phyloP scores from a whole-genome alignment of 176 grass and related monocot genomes.

The Echinochloa phyllopogon region DNA sequence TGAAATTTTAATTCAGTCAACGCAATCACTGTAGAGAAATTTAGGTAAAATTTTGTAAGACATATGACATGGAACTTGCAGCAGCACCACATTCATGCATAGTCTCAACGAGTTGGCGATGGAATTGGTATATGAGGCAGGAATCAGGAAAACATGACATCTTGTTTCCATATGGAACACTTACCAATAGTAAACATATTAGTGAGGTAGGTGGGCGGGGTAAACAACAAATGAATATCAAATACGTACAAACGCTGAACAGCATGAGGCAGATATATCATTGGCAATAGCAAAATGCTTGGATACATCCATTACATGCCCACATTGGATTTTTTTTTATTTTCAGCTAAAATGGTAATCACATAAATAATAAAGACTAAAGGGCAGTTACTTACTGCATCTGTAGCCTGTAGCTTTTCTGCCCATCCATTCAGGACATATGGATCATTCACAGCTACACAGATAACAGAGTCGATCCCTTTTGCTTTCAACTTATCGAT shows the following conservation, averaged over 20 bases:
- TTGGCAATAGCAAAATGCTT: neutral
- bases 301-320: neutral
- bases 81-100: neutral
- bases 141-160: neutral
- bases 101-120: neutral
- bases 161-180: neutral
- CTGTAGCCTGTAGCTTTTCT: conserved; percentile 83
- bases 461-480: conserved; percentile 92
- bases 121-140: neutral
- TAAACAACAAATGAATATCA: neutral
- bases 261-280: conserved; percentile 4
- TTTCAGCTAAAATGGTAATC: neutral
- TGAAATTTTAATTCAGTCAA: conserved; percentile 23
- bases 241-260: neutral
- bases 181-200: neutral
- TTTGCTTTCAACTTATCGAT: conserved; percentile 93
- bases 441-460: conserved; percentile 93
- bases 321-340: neutral
- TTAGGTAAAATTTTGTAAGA: neutral
- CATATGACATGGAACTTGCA: neutral
- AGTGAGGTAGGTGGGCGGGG: neutral
- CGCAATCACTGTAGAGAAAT: neutral
- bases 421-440: conserved; percentile 95
- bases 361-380: neutral
- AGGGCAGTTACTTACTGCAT: conserved; percentile 61